Base-by-base conservation (phyloP, 148 eudicot species). In the Polygonum aviculare region DNA sequence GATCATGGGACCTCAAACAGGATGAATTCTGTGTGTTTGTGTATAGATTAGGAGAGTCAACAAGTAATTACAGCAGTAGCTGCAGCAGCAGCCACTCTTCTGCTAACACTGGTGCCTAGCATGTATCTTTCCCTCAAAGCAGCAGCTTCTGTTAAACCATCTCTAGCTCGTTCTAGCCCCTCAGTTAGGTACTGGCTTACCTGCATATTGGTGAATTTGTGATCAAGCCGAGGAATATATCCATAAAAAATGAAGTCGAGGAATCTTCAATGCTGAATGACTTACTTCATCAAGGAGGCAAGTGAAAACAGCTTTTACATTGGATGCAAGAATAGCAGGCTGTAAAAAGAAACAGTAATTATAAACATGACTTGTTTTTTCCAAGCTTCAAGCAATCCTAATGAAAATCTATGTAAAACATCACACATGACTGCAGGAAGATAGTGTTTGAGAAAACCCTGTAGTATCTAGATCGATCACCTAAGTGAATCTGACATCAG, bases 41-140 rank as follows among this genome's bases (percentile, higher is more conserved):
- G 38, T 50, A 40, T 40, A 40, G 7, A 52, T 69, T 59, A 71
- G 54, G 22, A 44, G 72, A 74, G 69, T 70, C 73, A 67, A 72
- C 22, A 81, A 82, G 79, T 72, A 86, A 74, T 44, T 95, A 95
- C 99, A 85, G 99, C 99, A 76, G 99, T 89, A 83, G 98, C 98
- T 82, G 98, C 98, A 49, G 99, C 98, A 57, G 96, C 96, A 73
- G 99, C 99, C 71, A 95, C 99, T 86, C 99, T 86, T 81, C 94
- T 86, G 78, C 93, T 92, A 60, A 95, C 76, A 79, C 84, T 90
- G 77, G 96, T 80, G 72, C 99, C 99, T 77, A 93, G 74, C 79
- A 95, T 88, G 87, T 90, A 95, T 83, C 94, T 85, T 78, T 95
- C 97, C 84, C 99, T 87, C 78, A 89, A 81, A 74, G 96, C 84